A percentile compares a stretch with the other conserved stretches of the same genome.
phyloP scores from a whole-genome alignment of 192 early-diverging fungal species.

The Spizellomyces sp. region DNA sequence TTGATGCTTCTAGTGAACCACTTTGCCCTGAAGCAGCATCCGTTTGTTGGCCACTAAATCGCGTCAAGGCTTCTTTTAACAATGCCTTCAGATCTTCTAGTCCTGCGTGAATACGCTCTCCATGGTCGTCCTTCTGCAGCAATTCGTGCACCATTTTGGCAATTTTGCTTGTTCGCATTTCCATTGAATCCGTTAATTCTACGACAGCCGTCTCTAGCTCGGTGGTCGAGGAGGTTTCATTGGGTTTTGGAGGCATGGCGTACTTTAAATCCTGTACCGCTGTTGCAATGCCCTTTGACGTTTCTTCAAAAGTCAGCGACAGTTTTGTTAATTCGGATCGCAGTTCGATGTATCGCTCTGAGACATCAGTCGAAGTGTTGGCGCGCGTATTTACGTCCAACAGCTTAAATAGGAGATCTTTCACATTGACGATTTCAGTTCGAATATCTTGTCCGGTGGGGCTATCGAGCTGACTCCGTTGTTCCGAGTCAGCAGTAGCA shows the following conservation, averaged over 20 bases:
- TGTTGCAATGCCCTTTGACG: not conserved
- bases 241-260: not conserved
- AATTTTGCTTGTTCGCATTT: slow-evolving; percentile 49
- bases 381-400: slow-evolving; percentile 1
- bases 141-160: slow-evolving; percentile 52
- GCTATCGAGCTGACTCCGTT: too few relatives aligned
- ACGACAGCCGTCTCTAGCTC: slow-evolving; percentile 35
- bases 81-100: not conserved
- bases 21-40: too few relatives aligned
- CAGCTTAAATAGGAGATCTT: slow-evolving; percentile 12
- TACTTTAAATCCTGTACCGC: not conserved
- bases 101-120: not conserved
- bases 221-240: not conserved
- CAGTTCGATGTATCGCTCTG: not conserved
- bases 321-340: not conserved
- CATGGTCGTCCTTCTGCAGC: slow-evolving; percentile 1
- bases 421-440: slow-evolving; percentile 11
- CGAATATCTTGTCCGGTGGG: not conserved
- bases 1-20: too few relatives aligned
- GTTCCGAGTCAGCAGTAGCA: too few relatives aligned
- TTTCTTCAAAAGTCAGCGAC: not conserved
- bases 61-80: not conserved
- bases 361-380: not conserved
- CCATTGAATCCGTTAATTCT: slow-evolving; percentile 46
- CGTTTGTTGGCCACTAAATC: too few relatives aligned